Percentiles rank a stretch among this genome's conserved stretches.
phyloP scores from a whole-genome alignment of 345 rosid species.

The Kernera saxatilis region DNA sequence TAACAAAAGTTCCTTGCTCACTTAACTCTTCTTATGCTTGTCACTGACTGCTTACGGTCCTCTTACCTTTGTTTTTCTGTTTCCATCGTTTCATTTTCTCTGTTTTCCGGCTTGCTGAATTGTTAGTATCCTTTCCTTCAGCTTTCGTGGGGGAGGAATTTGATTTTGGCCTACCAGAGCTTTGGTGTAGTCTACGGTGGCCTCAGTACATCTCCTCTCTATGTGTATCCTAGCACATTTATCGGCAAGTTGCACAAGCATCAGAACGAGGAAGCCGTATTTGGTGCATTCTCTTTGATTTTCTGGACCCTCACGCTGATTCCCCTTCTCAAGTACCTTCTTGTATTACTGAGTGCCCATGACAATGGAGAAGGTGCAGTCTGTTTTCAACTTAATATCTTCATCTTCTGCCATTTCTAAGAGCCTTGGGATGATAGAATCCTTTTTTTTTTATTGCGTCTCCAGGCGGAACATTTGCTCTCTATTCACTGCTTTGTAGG shows the following conservation, averaged over 20 bases:
- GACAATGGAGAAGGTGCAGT: slow-evolving; percentile 80
- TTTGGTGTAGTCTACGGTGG: slow-evolving; percentile 87
- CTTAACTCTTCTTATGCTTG: too few species aligned
- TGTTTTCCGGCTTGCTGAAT: slow-evolving; percentile 13
- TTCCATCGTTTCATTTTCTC: neutral
- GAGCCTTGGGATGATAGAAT: neutral
- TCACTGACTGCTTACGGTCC: too few species aligned
- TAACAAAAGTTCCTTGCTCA: too few species aligned
- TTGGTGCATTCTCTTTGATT: slow-evolving; percentile 83
- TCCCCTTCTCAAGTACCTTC: slow-evolving; percentile 69
- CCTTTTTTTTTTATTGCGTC: slow-evolving; percentile 7
- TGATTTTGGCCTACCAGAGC: slow-evolving; percentile 85
- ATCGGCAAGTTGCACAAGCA: slow-evolving; percentile 49
- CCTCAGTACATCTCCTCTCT: slow-evolving; percentile 86
- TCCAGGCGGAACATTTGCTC: slow-evolving; percentile 89
- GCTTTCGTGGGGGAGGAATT: slow-evolving; percentile 66
- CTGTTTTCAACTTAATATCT: neutral
- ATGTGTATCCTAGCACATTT: slow-evolving; percentile 60
- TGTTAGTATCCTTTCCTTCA: slow-evolving; percentile 27
- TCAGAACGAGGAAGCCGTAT: slow-evolving; percentile 54
- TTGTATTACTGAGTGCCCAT: slow-evolving; percentile 61
- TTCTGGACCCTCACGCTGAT: slow-evolving; percentile 85
- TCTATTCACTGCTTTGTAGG: slow-evolving; percentile 83
- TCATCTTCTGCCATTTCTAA: neutral
- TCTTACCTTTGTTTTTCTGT: neutral